phyloP scores from a whole-genome alignment of 257 asterid genomes.

The Cinchona pubescens region DNA sequence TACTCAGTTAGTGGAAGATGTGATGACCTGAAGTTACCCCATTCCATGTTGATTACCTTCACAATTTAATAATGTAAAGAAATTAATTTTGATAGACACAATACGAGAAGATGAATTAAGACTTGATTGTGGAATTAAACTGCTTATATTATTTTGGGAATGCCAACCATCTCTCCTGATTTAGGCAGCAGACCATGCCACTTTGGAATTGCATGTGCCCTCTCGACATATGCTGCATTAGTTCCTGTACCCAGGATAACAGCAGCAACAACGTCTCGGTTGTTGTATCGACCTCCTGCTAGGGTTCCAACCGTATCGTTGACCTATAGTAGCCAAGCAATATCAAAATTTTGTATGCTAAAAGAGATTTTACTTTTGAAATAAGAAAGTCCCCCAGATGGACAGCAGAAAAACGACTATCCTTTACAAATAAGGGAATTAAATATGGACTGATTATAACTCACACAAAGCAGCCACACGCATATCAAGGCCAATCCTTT shows the following conservation, averaged over 20 bases:
- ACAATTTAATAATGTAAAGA: conserved; percentile 6
- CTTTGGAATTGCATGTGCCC: conserved; percentile 78
- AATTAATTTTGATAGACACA: neutral
- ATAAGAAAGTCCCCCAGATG: neutral
- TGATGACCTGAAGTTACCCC: conserved; percentile 89
- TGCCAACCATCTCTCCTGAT: conserved; percentile 77
- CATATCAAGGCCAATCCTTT: conserved; percentile 75
- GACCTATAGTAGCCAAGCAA: conserved; percentile 42
- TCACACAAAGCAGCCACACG: conserved; percentile 82
- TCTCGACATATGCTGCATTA: conserved; percentile 91
- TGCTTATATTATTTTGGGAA: conserved; percentile 5
- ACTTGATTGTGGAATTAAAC: neutral
- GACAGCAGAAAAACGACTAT: neutral
- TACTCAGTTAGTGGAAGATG: conserved; percentile 84
- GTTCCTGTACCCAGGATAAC: conserved; percentile 94
- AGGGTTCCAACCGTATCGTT: conserved; percentile 94
- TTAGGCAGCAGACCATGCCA: conserved; percentile 70
- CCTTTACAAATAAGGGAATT: neutral
- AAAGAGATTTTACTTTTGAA: conserved; percentile 3
- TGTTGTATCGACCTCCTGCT: conserved; percentile 70
- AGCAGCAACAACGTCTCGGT: conserved; percentile 78
- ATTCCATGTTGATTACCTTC: conserved; percentile 95
- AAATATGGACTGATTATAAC: conserved; percentile 11
- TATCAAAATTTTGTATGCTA: neutral
- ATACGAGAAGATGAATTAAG: neutral